These are phyloP conservation scores for Zygosaccharomyces rouxii DNA, from an alignment of 805 yeast genomes.

Conservation along the genomic window DNA sequence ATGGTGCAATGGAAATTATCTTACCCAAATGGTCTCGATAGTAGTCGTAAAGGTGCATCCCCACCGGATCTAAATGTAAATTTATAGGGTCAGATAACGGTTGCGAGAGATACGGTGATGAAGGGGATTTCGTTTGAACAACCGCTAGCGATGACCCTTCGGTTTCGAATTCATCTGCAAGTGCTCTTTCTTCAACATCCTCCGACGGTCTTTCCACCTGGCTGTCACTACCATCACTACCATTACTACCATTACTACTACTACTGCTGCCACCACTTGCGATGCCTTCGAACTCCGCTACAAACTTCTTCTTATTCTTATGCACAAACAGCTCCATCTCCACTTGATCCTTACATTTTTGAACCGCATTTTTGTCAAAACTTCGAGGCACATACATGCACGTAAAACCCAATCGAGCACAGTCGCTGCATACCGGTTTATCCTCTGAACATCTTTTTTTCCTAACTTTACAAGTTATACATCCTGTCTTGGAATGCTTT, in stretches of 20 bases:
- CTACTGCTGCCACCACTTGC: not conserved
- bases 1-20: slow-evolving; percentile 46
- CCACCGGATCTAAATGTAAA: slow-evolving; percentile 40
- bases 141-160: not conserved
- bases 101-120: slow-evolving; percentile 16
- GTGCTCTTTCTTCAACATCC: not conserved
- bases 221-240: not conserved
- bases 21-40: slow-evolving; percentile 47
- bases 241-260: not conserved
- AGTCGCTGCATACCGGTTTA: slow-evolving; percentile 64
- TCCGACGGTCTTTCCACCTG: not conserved
- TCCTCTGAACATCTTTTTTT: slow-evolving; percentile 75
- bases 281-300: slow-evolving; percentile 16
- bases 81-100: slow-evolving; percentile 23
- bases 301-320: slow-evolving; percentile 22
- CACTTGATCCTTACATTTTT: slow-evolving; percentile 18
- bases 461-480: slow-evolving; percentile 63
- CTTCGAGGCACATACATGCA: slow-evolving; percentile 66
- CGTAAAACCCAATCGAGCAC: slow-evolving; percentile 54
- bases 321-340: slow-evolving; percentile 22
- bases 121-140: not conserved
- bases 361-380: slow-evolving; percentile 29
- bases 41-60: slow-evolving; percentile 44
- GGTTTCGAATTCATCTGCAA: slow-evolving; percentile 3
- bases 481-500: slow-evolving; percentile 49